These are phyloP conservation scores for Candida neerlandica DNA, from an alignment of 1,139 yeast genomes.

Conservation along the genomic window DNA sequence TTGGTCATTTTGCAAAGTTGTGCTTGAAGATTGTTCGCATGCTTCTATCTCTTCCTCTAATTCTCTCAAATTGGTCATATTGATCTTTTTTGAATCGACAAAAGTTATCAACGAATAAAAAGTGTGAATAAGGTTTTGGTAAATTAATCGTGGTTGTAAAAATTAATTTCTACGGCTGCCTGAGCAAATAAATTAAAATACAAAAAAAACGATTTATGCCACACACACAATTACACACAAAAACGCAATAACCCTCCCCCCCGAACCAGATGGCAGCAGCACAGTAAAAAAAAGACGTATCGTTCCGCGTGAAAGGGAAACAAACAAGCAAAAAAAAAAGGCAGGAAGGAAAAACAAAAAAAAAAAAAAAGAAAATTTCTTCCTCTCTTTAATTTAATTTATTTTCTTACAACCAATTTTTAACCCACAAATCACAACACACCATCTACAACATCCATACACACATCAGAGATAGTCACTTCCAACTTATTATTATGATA, in stretches of 20 bases:
- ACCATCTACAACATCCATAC: not conserved
- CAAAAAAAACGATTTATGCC: too few species aligned
- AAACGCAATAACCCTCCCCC: too few species aligned
- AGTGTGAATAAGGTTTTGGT: not conserved
- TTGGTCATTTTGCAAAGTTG: not conserved
- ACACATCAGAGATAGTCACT: not conserved
- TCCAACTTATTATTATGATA: not conserved
- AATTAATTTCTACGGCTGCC: too few species aligned
- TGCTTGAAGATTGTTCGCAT: constrained; percentile 6
- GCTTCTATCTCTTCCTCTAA: constrained; percentile 6
- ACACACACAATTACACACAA: too few species aligned
- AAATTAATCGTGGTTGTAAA: not conserved
- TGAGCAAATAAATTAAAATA: too few species aligned
- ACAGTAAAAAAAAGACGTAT: not conserved
- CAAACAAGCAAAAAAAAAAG: not conserved
- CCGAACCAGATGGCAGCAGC: too few species aligned
- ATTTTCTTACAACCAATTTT: not conserved
- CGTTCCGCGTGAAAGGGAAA: too few species aligned
- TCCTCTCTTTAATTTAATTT: not conserved
- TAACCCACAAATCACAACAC: not conserved
- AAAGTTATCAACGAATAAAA: not conserved
- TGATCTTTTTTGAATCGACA: not conserved
- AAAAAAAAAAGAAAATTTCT: not conserved
- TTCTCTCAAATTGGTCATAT: constrained; percentile 1
- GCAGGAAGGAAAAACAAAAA: not conserved